These are phyloP conservation scores for Mycena maculata DNA, from an alignment of 768 basidiomycete species.

Conservation along the genomic window DNA sequence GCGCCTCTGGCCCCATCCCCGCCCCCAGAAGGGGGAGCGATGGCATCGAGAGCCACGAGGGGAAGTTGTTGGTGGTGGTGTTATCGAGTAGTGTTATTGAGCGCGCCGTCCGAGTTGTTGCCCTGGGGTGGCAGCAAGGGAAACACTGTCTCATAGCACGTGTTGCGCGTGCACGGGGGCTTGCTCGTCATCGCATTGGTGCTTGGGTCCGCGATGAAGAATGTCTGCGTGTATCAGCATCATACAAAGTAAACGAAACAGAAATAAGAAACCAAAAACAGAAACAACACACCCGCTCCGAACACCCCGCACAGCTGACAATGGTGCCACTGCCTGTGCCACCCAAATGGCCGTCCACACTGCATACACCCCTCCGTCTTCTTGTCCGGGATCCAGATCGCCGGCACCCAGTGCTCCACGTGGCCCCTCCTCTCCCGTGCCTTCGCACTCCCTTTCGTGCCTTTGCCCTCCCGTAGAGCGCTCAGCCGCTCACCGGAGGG, in stretches of 20 bases:
- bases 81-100: too few species aligned
- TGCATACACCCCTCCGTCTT: conserved; percentile 89
- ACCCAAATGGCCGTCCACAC: conserved; percentile 81
- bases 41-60: conserved; percentile 69
- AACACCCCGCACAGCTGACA: conserved; percentile 90
- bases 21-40: conserved; percentile 55
- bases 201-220: conserved; percentile 76
- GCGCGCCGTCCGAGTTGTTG: conserved; percentile 17
- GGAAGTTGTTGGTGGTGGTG: conserved; percentile 45
- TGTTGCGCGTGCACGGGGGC: conserved; percentile 84
- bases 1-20: conserved; percentile 42
- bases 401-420: conserved; percentile 88
- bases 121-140: conserved; percentile 57
- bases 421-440: conserved; percentile 54
- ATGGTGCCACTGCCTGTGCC: conserved; percentile 85
- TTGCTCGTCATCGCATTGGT: conserved; percentile 58
- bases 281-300: conserved; percentile 75
- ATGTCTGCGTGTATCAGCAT: conserved; percentile 60
- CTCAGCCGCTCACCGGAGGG: conserved; percentile 62
- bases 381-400: conserved; percentile 92
- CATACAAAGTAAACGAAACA: neutral
- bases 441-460: conserved; percentile 40
- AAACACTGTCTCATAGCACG: conserved; percentile 90
- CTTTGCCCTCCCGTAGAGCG: conserved; percentile 35
- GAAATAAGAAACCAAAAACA: too few species aligned